phyloP scores from a whole-genome alignment of 2,329 filamentous ascomycete genomes.

The Aspergillus sp. region DNA sequence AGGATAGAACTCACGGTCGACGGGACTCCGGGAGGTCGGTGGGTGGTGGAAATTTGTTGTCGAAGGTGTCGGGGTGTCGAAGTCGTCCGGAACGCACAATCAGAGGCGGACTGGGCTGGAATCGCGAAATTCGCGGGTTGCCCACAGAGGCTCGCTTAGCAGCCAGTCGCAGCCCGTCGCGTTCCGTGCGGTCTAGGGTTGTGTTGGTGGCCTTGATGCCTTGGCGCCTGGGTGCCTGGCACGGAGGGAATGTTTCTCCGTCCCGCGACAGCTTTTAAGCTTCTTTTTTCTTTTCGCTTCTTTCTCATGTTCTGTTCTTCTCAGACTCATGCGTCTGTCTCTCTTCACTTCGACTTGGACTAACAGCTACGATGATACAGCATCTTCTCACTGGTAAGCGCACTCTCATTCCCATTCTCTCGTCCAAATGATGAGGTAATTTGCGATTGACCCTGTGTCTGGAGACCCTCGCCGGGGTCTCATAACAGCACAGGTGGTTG shows the following conservation, averaged over 20 bases:
- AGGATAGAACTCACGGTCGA: constrained; percentile 38
- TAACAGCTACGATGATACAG: background rate
- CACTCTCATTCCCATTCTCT: constrained; percentile 12
- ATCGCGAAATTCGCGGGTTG: constrained; percentile 40
- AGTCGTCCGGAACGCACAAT: constrained; percentile 34
- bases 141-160: constrained; percentile 43
- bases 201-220: constrained; percentile 15
- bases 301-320: background rate
- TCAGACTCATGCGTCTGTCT: background rate
- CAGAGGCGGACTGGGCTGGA: constrained; percentile 18
- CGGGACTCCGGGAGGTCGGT: constrained; percentile 34
- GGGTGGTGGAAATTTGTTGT: constrained; percentile 37
- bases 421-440: constrained; percentile 83
- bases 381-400: constrained; percentile 19
- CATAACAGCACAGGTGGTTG: constrained; percentile 73
- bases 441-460: constrained; percentile 91
- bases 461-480: constrained; percentile 86
- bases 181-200: constrained; percentile 36
- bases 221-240: constrained; percentile 3
- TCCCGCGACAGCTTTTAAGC: constrained; percentile 19
- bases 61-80: constrained; percentile 40
- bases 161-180: constrained; percentile 29
- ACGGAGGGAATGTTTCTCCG: constrained; percentile 22
- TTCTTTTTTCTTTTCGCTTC: constrained; percentile 21
- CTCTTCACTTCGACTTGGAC: background rate